Percentiles rank a stretch among this genome's conserved stretches.
Conservation (phyloP, 306 rosid species). For the Biancaea sappan region DNA sequence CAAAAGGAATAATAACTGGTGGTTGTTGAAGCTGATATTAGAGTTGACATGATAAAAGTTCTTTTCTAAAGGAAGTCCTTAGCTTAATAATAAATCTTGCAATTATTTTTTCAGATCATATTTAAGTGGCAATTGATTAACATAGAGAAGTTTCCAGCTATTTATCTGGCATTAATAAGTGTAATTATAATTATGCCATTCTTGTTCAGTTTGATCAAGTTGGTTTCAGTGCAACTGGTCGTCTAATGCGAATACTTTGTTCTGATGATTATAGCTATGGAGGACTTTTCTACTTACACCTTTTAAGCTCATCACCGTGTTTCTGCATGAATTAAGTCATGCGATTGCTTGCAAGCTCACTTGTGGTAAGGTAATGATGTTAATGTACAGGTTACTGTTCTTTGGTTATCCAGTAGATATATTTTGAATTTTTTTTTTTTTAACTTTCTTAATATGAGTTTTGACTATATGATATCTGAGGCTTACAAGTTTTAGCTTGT, state of each 20-base stretch:
- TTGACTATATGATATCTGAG: background rate
- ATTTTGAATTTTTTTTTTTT: background rate
- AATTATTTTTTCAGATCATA: background rate
- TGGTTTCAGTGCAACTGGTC: conserved; percentile 19
- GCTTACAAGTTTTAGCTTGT: conserved; percentile 24
- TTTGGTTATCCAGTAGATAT: conserved; percentile 28
- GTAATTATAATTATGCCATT: background rate
- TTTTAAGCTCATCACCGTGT: conserved; percentile 95
- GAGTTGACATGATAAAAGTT: conserved; percentile 25
- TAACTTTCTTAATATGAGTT: background rate
- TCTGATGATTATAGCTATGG: conserved; percentile 71
- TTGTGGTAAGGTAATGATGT: conserved; percentile 76
- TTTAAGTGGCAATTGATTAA: conserved; percentile 15
- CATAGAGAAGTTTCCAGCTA: conserved; percentile 15
- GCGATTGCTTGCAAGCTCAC: conserved; percentile 93
- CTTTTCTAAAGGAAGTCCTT: conserved; percentile 20
- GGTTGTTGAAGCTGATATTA: conserved; percentile 18
- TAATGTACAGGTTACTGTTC: conserved; percentile 15
- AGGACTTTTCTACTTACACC: conserved; percentile 86
- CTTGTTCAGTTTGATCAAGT: conserved; percentile 19
- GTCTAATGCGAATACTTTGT: conserved; percentile 39
- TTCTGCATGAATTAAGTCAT: conserved; percentile 93
- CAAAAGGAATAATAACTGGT: background rate
- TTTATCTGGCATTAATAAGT: conserved; percentile 13
- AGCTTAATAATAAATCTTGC: conserved; percentile 15